A percentile compares a stretch with the other conserved stretches of the same genome.
Evolutionary conservation across 495 filamentous ascomycete species (phyloP).

Genomic region (Neurospora sp.): DNA sequence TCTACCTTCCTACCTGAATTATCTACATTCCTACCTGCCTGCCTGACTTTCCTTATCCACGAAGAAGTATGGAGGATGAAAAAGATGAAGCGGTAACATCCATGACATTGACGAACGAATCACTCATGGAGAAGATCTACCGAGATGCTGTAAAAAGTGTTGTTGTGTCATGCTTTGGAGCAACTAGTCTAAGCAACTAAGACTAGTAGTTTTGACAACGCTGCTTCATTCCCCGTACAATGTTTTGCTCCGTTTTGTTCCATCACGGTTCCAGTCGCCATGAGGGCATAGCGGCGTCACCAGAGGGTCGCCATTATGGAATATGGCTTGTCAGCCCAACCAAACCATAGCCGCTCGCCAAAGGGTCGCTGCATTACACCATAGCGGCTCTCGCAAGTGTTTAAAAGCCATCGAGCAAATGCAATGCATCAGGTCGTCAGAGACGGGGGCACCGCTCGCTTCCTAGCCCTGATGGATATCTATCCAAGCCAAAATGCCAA

Average conservation of each 20-base stretch:
- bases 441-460: background rate
- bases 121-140: background rate
- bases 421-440: background rate
- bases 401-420: background rate
- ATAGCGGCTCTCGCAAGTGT: background rate
- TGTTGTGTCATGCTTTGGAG: background rate
- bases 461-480: background rate
- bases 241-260: background rate
- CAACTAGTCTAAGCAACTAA: background rate
- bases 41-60: background rate
- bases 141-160: background rate
- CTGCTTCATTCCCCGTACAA: background rate
- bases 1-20: background rate
- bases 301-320: background rate
- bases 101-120: background rate
- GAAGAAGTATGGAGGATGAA: background rate
- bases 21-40: background rate
- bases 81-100: background rate
- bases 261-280: background rate
- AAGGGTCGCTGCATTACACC: background rate
- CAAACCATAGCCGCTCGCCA: background rate
- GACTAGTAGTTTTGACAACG: background rate
- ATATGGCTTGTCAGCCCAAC: no score
- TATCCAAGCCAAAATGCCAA: background rate
- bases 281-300: background rate